Conservation (phyloP, 495 filamentous ascomycete species). For the Aspergillus nanangensis region DNA sequence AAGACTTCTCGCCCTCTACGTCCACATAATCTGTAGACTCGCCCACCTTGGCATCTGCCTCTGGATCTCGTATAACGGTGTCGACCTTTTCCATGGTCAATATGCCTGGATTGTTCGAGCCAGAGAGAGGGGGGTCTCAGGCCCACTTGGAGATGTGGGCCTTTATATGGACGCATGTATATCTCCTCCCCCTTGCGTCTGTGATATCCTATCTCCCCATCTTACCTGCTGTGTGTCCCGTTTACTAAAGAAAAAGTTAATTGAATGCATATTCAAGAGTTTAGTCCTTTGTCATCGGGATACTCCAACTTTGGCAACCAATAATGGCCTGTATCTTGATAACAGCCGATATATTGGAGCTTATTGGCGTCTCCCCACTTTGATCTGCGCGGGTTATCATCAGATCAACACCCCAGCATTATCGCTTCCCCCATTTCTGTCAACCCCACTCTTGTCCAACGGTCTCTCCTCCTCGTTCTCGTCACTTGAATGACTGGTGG, state of each 20-base stretch:
- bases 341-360: neutral
- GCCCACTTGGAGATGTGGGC: neutral
- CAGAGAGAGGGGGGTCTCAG: neutral
- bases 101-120: neutral
- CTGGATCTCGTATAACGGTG: neutral
- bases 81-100: neutral
- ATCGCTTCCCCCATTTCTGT: slow-evolving; percentile 18
- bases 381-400: too few relatives aligned
- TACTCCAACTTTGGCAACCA: too few relatives aligned
- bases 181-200: too few relatives aligned
- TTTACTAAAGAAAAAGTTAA: too few relatives aligned
- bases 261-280: too few relatives aligned
- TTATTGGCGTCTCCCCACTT: neutral
- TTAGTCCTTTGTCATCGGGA: too few relatives aligned
- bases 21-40: slow-evolving; percentile 14
- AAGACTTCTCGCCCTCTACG: slow-evolving; percentile 17
- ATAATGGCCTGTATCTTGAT: too few relatives aligned
- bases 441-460: slow-evolving; percentile 12
- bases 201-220: too few relatives aligned
- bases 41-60: slow-evolving; percentile 11
- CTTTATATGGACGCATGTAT: neutral
- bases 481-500: neutral
- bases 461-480: neutral
- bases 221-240: too few relatives aligned
- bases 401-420: slow-evolving; percentile 1